Percentiles rank a stretch among this genome's conserved stretches.
phyloP scores from a whole-genome alignment of 2,329 filamentous ascomycete genomes.

The Pestalotiopsis sp. region DNA sequence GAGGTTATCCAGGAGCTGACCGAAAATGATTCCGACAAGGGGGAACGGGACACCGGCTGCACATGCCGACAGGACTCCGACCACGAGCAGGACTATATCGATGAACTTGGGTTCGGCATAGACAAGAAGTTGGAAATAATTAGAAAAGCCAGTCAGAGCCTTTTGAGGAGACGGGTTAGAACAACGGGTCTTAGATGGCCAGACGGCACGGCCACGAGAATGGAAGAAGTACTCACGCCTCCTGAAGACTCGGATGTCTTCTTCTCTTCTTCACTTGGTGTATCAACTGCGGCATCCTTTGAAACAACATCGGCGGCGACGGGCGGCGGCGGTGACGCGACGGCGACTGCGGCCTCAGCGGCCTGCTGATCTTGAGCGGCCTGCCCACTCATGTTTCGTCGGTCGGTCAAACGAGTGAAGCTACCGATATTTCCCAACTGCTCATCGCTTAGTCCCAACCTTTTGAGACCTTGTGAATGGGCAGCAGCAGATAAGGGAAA shows the following conservation, averaged over 20 bases:
- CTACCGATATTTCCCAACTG: neutral
- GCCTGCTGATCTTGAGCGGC: constrained; percentile 3
- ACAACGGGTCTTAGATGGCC: neutral
- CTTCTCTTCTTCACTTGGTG: no score
- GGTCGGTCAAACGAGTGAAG: neutral
- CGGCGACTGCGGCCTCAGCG: neutral
- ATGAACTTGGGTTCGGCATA: constrained; percentile 46
- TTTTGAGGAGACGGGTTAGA: neutral
- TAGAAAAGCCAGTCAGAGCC: constrained; percentile 29
- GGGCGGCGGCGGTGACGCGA: neutral
- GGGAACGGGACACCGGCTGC: constrained; percentile 66
- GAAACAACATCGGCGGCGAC: neutral
- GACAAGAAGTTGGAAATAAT: constrained; percentile 47
- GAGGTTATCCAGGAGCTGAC: constrained; percentile 63
- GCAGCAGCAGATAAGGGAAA: neutral
- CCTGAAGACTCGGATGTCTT: neutral
- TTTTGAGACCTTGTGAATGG: constrained; percentile 1
- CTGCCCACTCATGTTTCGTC: constrained; percentile 6
- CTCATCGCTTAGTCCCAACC: constrained; percentile 1
- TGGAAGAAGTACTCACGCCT: neutral
- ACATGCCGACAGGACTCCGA: constrained; percentile 47
- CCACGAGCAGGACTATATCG: constrained; percentile 44
- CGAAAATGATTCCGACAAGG: constrained; percentile 66
- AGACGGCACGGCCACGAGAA: neutral
- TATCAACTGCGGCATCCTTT: neutral